These are phyloP conservation scores for Serendipita sp. DNA, from an alignment of 1,284 basidiomycete genomes.

Conservation along the genomic window DNA sequence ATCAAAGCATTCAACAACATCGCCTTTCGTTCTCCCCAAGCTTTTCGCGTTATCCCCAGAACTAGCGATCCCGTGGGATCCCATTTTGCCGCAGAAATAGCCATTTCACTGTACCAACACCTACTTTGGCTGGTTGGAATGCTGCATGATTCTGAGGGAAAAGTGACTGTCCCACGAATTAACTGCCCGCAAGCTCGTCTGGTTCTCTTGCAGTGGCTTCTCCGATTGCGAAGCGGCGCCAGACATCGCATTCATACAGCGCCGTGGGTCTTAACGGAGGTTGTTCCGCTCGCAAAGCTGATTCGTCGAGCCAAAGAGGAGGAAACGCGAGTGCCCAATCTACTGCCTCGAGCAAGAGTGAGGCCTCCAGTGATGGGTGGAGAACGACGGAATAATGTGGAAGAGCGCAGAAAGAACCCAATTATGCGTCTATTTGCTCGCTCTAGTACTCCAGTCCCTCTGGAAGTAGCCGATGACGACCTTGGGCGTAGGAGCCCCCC, in stretches of 20 bases:
- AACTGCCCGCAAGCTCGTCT: slow-evolving; percentile 54
- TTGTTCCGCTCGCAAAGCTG: not conserved
- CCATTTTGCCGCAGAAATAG: slow-evolving; percentile 32
- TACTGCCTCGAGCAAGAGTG: not conserved
- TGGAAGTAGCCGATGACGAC: no score
- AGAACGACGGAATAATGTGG: not conserved
- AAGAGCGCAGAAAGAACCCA: no score
- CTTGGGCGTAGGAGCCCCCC: no score
- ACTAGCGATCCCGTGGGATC: slow-evolving; percentile 29
- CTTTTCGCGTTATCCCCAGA: slow-evolving; percentile 15
- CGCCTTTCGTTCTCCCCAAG: slow-evolving; percentile 33
- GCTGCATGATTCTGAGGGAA: slow-evolving; percentile 11
- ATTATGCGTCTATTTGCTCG: no score
- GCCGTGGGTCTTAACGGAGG: not conserved
- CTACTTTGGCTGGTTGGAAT: slow-evolving; percentile 32
- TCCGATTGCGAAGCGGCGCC: slow-evolving; percentile 80
- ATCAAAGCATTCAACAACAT: slow-evolving; percentile 55
- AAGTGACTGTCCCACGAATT: slow-evolving; percentile 12
- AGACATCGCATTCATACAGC: slow-evolving; percentile 66
- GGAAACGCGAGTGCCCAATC: not conserved
- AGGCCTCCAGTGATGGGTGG: not conserved
- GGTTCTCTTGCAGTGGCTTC: slow-evolving; percentile 71
- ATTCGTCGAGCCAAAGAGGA: not conserved
- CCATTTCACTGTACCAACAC: slow-evolving; percentile 35
- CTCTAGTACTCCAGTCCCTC: no score